phyloP scores from a whole-genome alignment of 768 basidiomycete genomes.

The Sistotremastrum niveocremeum region DNA sequence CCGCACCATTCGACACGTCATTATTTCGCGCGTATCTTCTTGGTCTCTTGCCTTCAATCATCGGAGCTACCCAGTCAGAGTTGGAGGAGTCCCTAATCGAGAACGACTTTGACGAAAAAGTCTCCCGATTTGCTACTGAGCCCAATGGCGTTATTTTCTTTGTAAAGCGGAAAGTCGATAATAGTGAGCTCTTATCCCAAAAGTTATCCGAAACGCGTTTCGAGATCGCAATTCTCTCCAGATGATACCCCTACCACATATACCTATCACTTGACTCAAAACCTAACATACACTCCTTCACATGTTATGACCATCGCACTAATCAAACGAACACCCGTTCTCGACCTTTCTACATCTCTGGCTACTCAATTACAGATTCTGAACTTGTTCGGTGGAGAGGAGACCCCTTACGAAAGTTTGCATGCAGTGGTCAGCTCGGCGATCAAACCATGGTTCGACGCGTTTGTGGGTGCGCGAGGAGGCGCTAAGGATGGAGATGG shows the following conservation, averaged over 20 bases:
- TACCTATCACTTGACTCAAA: slow-evolving; percentile 52
- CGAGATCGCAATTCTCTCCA: slow-evolving; percentile 14
- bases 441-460: slow-evolving; percentile 97
- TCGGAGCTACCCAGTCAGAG: slow-evolving; percentile 58
- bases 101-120: slow-evolving; percentile 61
- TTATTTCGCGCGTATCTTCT: slow-evolving; percentile 61
- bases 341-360: slow-evolving; percentile 72
- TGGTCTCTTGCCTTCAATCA: slow-evolving; percentile 61
- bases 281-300: slow-evolving; percentile 67
- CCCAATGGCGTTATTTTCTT: slow-evolving; percentile 70
- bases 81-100: slow-evolving; percentile 56
- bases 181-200: neutral
- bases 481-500: slow-evolving; percentile 63
- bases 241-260: slow-evolving; percentile 55
- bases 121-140: slow-evolving; percentile 63
- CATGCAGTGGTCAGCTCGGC: slow-evolving; percentile 92
- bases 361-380: slow-evolving; percentile 82
- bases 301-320: slow-evolving; percentile 81
- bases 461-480: slow-evolving; percentile 80
- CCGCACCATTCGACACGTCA: slow-evolving; percentile 48
- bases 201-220: slow-evolving; percentile 3
- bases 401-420: slow-evolving; percentile 88
- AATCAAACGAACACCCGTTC: slow-evolving; percentile 79
- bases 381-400: slow-evolving; percentile 80
- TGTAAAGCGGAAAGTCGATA: slow-evolving; percentile 61